A percentile compares a stretch with the other conserved stretches of the same genome.
Conservation (phyloP, 1,284 basidiomycete species). For the Ceratorhiza oryzae-sativae region DNA sequence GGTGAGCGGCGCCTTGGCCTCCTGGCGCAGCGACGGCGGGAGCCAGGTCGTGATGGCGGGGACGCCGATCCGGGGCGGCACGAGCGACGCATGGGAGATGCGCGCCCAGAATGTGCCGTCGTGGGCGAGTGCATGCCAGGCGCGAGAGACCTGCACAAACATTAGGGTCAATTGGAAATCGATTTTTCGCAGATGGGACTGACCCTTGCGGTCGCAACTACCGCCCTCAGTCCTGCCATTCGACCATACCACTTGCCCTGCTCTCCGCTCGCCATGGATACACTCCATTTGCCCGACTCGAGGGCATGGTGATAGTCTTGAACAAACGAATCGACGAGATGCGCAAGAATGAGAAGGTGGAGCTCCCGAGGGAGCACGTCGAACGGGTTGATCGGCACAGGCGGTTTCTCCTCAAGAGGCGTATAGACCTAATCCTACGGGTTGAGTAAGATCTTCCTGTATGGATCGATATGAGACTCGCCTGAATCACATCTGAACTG, state of each 20-base stretch:
- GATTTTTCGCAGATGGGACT: background rate
- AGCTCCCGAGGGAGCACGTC: constrained; percentile 76
- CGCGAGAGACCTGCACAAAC: constrained; percentile 72
- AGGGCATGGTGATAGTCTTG: constrained; percentile 18
- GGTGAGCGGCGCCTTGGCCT: background rate
- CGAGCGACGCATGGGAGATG: constrained; percentile 56
- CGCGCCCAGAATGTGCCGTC: constrained; percentile 87
- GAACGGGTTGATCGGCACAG: constrained; percentile 3
- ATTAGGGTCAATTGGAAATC: background rate
- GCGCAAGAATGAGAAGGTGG: constrained; percentile 66
- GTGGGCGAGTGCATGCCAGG: constrained; percentile 79
- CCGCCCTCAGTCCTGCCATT: constrained; percentile 46
- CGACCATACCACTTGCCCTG: constrained; percentile 47
- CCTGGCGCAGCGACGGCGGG: background rate
- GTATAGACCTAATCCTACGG: background rate
- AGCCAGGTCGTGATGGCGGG: constrained; percentile 5
- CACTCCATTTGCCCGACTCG: constrained; percentile 30
- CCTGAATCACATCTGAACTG: constrained; percentile 3
- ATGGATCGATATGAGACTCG: background rate
- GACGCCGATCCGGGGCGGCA: constrained; percentile 52
- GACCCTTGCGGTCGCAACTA: constrained; percentile 2
- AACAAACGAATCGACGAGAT: constrained; percentile 52
- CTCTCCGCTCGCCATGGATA: background rate
- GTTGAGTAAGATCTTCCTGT: background rate
- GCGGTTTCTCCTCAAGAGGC: background rate